phyloP scores from a whole-genome alignment of 2,329 filamentous ascomycete genomes.

The Metarhizium humberi region DNA sequence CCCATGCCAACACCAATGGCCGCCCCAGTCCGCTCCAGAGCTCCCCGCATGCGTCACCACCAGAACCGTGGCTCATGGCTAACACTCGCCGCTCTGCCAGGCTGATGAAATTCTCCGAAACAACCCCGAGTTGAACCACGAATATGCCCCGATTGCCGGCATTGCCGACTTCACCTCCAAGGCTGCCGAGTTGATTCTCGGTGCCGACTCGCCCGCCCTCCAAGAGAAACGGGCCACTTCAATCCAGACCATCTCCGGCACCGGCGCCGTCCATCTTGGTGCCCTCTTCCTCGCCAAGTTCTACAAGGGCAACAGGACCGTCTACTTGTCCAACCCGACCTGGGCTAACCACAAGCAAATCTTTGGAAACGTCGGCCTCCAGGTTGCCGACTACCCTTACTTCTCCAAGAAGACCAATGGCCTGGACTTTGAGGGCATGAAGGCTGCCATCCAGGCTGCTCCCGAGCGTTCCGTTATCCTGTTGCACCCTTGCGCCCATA shows the following conservation, averaged over 20 bases:
- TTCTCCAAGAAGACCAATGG: conserved; percentile 83
- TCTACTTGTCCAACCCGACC: conserved; percentile 91
- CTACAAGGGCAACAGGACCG: conserved; percentile 63
- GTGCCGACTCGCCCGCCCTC: conserved; percentile 70
- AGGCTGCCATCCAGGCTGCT: conserved; percentile 57
- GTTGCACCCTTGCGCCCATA: conserved; percentile 93
- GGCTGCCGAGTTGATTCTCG: conserved; percentile 84
- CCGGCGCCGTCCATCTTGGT: conserved; percentile 87
- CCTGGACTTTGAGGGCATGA: conserved; percentile 87
- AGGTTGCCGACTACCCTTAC: conserved; percentile 82
- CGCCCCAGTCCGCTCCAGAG: too few species aligned
- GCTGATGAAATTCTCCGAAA: conserved; percentile 83
- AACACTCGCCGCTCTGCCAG: conserved; percentile 33
- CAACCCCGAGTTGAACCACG: conserved; percentile 89
- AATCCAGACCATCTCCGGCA: conserved; percentile 93
- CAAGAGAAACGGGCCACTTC: conserved; percentile 72
- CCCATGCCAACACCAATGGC: too few species aligned
- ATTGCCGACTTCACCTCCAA: conserved; percentile 77
- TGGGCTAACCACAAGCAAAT: conserved; percentile 99
- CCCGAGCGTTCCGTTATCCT: conserved; percentile 77
- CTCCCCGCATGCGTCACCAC: too few species aligned
- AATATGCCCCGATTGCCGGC: conserved; percentile 95
- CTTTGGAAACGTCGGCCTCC: conserved; percentile 80
- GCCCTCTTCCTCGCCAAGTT: conserved; percentile 91
- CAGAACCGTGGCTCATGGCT: neutral